Conservation (phyloP, 306 rosid species). For the Rosa rugosa region DNA sequence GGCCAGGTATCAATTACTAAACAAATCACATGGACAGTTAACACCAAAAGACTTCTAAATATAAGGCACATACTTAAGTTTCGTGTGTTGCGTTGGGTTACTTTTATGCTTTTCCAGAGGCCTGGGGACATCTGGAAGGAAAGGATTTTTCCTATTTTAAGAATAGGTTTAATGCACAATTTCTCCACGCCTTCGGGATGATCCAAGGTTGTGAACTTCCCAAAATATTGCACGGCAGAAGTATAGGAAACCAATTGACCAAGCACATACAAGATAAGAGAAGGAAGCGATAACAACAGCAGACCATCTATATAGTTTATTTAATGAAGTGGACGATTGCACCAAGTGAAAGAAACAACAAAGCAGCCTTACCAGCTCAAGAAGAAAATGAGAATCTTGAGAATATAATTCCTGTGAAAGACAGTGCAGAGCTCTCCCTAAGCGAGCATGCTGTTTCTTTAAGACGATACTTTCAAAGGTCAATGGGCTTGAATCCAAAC, state of each 20-base stretch:
- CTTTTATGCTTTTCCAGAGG: neutral
- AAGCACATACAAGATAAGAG: neutral
- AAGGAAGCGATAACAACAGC: neutral
- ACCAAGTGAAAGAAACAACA: constrained; percentile 10
- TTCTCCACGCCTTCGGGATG: neutral
- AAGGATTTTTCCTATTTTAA: neutral
- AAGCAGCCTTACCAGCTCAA: constrained; percentile 75
- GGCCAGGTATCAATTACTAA: too few species aligned
- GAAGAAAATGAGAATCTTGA: constrained; percentile 96
- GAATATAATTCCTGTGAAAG: constrained; percentile 97
- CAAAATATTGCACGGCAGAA: neutral
- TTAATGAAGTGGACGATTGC: neutral
- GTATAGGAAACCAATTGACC: too few species aligned
- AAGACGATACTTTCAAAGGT: constrained; percentile 61
- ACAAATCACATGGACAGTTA: neutral
- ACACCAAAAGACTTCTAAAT: neutral
- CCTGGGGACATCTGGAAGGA: neutral
- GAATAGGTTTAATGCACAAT: neutral
- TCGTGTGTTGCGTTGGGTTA: neutral
- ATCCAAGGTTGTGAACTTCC: neutral
- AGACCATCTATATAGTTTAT: neutral
- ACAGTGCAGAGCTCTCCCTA: constrained; percentile 97
- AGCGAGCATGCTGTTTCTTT: constrained; percentile 95
- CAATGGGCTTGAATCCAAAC: constrained; percentile 73
- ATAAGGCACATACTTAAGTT: neutral